phyloP scores from a whole-genome alignment of 2,329 filamentous ascomycete species.

The Pyrenophora tritici-repentis region DNA sequence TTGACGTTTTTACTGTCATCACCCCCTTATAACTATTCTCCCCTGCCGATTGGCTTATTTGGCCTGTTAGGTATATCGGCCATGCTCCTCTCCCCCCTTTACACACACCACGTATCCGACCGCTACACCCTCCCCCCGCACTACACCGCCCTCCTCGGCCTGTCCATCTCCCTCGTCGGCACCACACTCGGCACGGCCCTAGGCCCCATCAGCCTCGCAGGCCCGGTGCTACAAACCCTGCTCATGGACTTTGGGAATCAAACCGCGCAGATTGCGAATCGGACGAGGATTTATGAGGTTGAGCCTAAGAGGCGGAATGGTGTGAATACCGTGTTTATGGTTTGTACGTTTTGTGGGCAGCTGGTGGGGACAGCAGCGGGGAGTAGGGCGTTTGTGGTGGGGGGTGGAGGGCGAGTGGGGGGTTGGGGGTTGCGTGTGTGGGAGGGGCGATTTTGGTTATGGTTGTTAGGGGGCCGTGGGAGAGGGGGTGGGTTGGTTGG shows the following conservation, averaged over 20 bases:
- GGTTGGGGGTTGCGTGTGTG: slow-evolving; percentile 61
- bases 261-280: slow-evolving; percentile 74
- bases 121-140: slow-evolving; percentile 63
- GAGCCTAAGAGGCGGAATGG: slow-evolving; percentile 73
- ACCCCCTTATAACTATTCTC: slow-evolving; percentile 69
- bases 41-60: slow-evolving; percentile 75
- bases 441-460: slow-evolving; percentile 55
- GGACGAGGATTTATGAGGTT: slow-evolving; percentile 71
- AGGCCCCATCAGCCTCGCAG: no score
- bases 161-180: slow-evolving; percentile 52
- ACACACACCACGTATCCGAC: slow-evolving; percentile 72
- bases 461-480: slow-evolving; percentile 59
- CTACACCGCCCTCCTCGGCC: slow-evolving; percentile 67
- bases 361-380: slow-evolving; percentile 65
- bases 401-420: slow-evolving; percentile 63
- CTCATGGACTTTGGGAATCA: slow-evolving; percentile 74
- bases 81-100: slow-evolving; percentile 70
- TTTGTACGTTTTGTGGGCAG: slow-evolving; percentile 75
- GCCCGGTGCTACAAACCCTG: no score
- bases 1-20: slow-evolving; percentile 78
- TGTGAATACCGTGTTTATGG: slow-evolving; percentile 83
- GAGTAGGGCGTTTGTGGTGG: slow-evolving; percentile 60
- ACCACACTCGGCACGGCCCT: no score
- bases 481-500: slow-evolving; percentile 66
- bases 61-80: slow-evolving; percentile 75